Base-by-base conservation (phyloP, 345 rosid genomes). In the Populus alba region DNA sequence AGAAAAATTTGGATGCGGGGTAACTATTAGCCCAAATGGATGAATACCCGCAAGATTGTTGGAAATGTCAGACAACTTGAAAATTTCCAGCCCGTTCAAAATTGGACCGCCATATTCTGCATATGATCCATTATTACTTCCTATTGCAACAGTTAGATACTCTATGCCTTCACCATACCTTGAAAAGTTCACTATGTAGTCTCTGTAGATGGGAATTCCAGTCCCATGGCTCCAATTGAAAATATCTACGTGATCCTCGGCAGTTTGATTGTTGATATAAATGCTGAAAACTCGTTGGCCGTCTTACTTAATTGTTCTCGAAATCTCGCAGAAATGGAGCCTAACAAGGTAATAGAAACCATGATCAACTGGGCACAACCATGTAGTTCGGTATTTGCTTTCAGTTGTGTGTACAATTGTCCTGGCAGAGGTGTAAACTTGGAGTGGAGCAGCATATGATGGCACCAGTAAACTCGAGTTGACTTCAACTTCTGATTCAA, bases 301-400 rank as follows among this genome's bases (percentile, higher is more conserved):
- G 23, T 31, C 39, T 20, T 20, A 35, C 7, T 71, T 72, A 16
- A 35, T 72, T 10, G 2, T 7, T 23, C 41, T 25, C 10, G 47
- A 17, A 25, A 72, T 38, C 68, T 78, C 71, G 27, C 81, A 78
- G 66, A 71, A 78, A 72, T 78, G 81, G 29, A 78, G 71, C 67
- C 81, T 33, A 53, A 78, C 71, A 29, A 78, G 81, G 62, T 72
- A 78, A 10, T 23, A 7, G 38, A 78, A 72, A 23, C 76, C 72
- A 53, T 75, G 31, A 41, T 78, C 76, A 16, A 78, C 66, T 3
- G 71, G 72, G 22, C 66, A 78, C 33, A 16, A 38, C 81, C 81
- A 78, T 29, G 49, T 78, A 7, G 73, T 43, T 12, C 73, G 72
- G 66, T 47, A 72, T 4, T 53, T 63, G 4, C 35, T 1, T 22